Conservation (phyloP, 768 basidiomycete species). For the Strobilomyces confusus region DNA sequence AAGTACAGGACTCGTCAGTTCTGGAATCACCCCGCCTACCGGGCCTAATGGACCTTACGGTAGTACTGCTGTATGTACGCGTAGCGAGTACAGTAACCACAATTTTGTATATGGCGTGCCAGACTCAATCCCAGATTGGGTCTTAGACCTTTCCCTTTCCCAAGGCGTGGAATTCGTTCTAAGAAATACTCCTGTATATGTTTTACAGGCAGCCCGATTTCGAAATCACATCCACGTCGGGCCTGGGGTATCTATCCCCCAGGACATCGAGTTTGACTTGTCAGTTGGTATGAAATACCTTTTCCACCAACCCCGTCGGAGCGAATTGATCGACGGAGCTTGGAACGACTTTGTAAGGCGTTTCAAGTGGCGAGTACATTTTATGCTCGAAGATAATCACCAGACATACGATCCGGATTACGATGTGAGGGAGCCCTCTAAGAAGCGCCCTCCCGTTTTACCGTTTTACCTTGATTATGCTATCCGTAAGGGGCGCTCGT, state of each 20-base stretch:
- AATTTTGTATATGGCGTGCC: too few species aligned
- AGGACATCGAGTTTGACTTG: too few species aligned
- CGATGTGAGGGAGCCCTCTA: constrained; percentile 1
- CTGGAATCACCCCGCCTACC: too few species aligned
- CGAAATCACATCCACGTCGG: neutral
- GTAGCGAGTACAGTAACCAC: too few species aligned
- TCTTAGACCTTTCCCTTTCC: too few species aligned
- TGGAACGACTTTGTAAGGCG: constrained; percentile 5
- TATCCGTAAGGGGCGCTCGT: neutral
- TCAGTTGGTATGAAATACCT: too few species aligned
- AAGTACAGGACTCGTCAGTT: too few species aligned
- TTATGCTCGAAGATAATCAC: neutral
- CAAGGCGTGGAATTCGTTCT: too few species aligned
- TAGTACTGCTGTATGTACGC: too few species aligned
- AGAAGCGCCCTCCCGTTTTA: neutral
- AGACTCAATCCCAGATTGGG: too few species aligned
- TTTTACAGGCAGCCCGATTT: neutral
- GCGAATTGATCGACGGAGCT: neutral
- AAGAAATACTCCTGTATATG: neutral
- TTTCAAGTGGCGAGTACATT: neutral
- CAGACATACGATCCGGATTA: constrained; percentile 9
- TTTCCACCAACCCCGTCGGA: neutral
- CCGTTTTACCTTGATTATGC: constrained; percentile 1
- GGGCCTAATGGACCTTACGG: too few species aligned
- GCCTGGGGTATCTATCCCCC: neutral